Evolutionary conservation across 768 basidiomycete genomes (phyloP).

Genomic region (Trametes maxima): DNA sequence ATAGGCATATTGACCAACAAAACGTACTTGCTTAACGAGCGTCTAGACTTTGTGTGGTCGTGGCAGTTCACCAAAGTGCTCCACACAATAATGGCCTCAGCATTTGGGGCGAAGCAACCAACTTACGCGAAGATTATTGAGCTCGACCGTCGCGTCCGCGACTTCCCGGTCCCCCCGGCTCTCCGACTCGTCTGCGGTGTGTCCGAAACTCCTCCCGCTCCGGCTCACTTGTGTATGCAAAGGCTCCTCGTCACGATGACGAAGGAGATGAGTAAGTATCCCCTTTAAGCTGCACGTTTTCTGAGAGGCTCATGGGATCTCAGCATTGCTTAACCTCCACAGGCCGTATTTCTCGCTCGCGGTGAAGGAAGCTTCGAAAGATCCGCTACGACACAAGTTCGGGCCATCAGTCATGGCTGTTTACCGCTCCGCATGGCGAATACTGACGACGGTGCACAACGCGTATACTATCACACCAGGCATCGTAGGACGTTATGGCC

Average conservation of each 20-base stretch:
- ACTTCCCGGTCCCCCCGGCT: slow-evolving; percentile 47
- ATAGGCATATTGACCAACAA: not conserved
- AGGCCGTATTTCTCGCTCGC: slow-evolving; percentile 70
- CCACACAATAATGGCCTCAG: slow-evolving; percentile 50
- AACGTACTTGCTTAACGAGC: not conserved
- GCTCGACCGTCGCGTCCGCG: slow-evolving; percentile 53
- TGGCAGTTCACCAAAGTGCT: slow-evolving; percentile 56
- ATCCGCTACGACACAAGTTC: slow-evolving; percentile 62
- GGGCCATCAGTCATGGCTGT: slow-evolving; percentile 70
- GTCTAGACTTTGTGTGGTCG: slow-evolving; percentile 56
- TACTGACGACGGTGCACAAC: slow-evolving; percentile 52
- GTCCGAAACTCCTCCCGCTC: not conserved
- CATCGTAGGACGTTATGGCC: slow-evolving; percentile 46
- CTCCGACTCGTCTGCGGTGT: slow-evolving; percentile 37
- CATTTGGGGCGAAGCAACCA: slow-evolving; percentile 45
- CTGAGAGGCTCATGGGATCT: not conserved
- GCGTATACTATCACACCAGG: slow-evolving; percentile 45
- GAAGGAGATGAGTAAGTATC: slow-evolving; percentile 32
- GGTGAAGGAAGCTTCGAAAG: slow-evolving; percentile 57
- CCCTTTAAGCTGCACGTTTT: slow-evolving; percentile 1
- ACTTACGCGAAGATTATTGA: slow-evolving; percentile 49
- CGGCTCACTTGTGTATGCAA: slow-evolving; percentile 23
- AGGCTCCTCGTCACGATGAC: slow-evolving; percentile 26
- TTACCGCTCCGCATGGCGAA: slow-evolving; percentile 70
- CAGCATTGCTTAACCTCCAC: slow-evolving; percentile 66